phyloP scores from a whole-genome alignment of 352 stramenopile genomes.

The Phytophthora fragariaefolia region DNA sequence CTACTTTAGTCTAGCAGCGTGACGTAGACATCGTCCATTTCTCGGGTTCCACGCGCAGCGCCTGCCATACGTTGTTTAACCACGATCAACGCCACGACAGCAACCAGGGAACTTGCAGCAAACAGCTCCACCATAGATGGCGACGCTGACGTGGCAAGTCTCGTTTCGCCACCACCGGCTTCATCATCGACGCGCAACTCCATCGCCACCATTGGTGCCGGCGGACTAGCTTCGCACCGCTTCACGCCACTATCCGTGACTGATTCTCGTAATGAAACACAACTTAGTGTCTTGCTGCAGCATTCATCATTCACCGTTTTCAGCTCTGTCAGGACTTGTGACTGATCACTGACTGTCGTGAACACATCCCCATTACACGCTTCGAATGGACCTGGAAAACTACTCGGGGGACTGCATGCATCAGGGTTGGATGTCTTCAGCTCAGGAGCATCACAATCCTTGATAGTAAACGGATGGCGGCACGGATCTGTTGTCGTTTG shows the following conservation, averaged over 20 bases:
- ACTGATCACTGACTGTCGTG: not conserved
- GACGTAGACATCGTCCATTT: constrained; percentile 3
- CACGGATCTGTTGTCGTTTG: constrained; percentile 11
- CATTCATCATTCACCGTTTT: constrained; percentile 12
- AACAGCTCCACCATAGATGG: constrained; percentile 5
- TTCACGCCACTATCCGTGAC: not conserved
- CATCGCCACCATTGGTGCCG: not conserved
- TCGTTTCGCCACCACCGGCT: not conserved
- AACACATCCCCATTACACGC: constrained; percentile 20
- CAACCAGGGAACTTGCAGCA: constrained; percentile 15
- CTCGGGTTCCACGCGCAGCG: not conserved
- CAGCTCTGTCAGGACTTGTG: constrained; percentile 1
- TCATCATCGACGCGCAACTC: constrained; percentile 4
- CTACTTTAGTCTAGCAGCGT: not conserved
- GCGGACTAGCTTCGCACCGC: constrained; percentile 7
- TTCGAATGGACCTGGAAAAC: constrained; percentile 14
- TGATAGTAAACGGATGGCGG: constrained; percentile 17
- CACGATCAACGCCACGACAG: constrained; percentile 10
- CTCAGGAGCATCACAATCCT: constrained; percentile 13
- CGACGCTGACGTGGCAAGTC: not conserved
- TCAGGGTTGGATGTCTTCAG: constrained; percentile 4
- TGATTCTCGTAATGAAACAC: constrained; percentile 7
- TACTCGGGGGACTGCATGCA: constrained; percentile 7
- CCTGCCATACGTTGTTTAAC: constrained; percentile 3
- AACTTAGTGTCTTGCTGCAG: constrained; percentile 14